Base-by-base conservation (phyloP, 1,284 basidiomycete genomes). In the Boletellus sp. region DNA sequence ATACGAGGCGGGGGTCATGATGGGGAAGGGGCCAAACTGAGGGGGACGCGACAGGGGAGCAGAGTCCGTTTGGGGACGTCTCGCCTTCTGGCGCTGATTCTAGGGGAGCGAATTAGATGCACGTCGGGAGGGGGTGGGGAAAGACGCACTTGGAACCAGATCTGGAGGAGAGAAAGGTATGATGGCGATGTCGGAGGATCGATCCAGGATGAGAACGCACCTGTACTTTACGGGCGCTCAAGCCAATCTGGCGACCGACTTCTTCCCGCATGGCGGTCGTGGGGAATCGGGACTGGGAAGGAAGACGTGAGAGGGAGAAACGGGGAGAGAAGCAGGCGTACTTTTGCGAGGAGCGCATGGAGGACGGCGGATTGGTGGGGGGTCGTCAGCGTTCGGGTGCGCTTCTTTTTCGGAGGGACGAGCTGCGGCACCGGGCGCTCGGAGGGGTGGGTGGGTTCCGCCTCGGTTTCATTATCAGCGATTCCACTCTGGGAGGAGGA, bases 181-280 rank as follows among this genome's bases (percentile, higher is more conserved):
- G 23, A 50, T 50, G 47, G 49, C 39, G 32, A 42, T 25, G 45
- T 38, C 34, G 51, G 47, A 38, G 42, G 54, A 50, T 43, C 43
- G 39, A 48, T 41, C 42, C 7, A 36, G 36, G 42, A 46, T 52
- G 48, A 40, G 27, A 14, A 72, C 84, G 59, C 57, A 88, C 88
- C 80, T 91, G 88, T 10, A 91, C 88, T 71, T 91, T 87, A 32
- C 88, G 79, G 40, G 88, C 87, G 62, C 86, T 90, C 56, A 91
- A 70, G 21, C 87, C 89, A 50, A 91, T 91, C 25, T 85, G 77
- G 30, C 84, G 78, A 9, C 88, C 88, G 26, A 91, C 86, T 55
- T 91, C 84, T 67, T 91, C 88, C 42, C 88, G 78, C 76, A 87
- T 81, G 16, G 85, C 82, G 3, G 88, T 91, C 4, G 87, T 87